Evolutionary conservation across 169 alveolate species (phyloP).

Genomic region (Plasmodium gonderi): DNA sequence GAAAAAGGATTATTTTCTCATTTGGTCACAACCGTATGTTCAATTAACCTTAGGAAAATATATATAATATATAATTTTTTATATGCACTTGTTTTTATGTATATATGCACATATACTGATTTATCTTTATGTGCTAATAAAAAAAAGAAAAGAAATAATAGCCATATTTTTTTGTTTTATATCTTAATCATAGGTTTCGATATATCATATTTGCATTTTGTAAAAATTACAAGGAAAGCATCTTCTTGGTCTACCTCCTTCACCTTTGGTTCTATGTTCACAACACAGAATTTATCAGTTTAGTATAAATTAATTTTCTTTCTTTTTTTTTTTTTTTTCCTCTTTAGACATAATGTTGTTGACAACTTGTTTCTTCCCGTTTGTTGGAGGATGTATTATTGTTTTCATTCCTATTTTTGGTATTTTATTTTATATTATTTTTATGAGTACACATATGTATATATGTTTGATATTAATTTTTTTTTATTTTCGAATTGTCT

Average conservation of each 20-base stretch:
- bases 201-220: background rate
- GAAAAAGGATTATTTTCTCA: background rate
- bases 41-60: too few species aligned
- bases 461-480: constrained; percentile 19
- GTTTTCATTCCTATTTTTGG: too few species aligned
- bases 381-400: too few species aligned
- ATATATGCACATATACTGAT: too few species aligned
- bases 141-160: too few species aligned
- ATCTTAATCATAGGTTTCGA: background rate
- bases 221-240: background rate
- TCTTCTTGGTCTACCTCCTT: too few species aligned
- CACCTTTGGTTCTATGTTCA: background rate
- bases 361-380: background rate
- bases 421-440: background rate
- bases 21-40: background rate
- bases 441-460: background rate
- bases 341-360: background rate
- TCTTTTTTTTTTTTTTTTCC: background rate
- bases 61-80: too few species aligned
- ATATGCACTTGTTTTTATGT: too few species aligned
- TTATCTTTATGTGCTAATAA: too few species aligned
- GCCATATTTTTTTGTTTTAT: too few species aligned
- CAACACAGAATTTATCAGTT: background rate
- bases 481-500: constrained; percentile 36
- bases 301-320: background rate